These are phyloP conservation scores for Phytophthora ohioensis DNA, from an alignment of 352 stramenopile genomes.

Conservation along the genomic window DNA sequence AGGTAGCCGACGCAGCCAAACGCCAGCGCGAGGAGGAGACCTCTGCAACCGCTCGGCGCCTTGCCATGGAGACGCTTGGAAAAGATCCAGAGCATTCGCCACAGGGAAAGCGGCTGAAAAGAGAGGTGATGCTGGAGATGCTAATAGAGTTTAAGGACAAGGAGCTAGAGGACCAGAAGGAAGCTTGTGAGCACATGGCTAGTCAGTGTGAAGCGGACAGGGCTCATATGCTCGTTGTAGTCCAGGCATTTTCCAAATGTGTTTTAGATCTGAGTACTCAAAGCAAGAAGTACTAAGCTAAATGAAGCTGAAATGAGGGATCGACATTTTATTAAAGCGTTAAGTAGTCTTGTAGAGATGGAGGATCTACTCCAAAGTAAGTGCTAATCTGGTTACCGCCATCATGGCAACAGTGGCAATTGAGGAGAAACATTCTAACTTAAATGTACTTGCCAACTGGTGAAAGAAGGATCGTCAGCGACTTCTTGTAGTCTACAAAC, in stretches of 20 bases:
- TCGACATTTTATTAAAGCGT: background rate
- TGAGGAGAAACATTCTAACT: too few species aligned
- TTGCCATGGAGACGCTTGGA: constrained; percentile 8
- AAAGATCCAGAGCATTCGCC: constrained; percentile 2
- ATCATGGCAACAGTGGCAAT: background rate
- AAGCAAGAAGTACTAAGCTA: constrained; percentile 13
- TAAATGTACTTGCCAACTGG: constrained; percentile 8
- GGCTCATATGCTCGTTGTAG: constrained; percentile 10
- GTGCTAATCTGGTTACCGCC: constrained; percentile 13
- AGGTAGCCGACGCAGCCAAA: background rate
- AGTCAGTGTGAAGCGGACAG: constrained; percentile 1
- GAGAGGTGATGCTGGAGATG: background rate
- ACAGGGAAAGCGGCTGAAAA: background rate
- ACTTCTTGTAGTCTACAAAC: constrained; percentile 20
- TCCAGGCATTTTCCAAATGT: constrained; percentile 11
- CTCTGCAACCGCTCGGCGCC: background rate
- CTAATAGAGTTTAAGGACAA: background rate
- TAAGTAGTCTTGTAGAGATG: constrained; percentile 1
- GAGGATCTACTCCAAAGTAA: constrained; percentile 1
- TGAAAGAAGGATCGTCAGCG: constrained; percentile 2
- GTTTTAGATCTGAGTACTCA: constrained; percentile 7
- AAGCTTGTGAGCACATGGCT: constrained; percentile 3
- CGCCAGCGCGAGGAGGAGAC: constrained; percentile 10
- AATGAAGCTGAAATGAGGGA: background rate
- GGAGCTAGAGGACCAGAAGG: background rate